Conservation (phyloP, 176 grass and related monocot species). For the Carex cristatella region DNA sequence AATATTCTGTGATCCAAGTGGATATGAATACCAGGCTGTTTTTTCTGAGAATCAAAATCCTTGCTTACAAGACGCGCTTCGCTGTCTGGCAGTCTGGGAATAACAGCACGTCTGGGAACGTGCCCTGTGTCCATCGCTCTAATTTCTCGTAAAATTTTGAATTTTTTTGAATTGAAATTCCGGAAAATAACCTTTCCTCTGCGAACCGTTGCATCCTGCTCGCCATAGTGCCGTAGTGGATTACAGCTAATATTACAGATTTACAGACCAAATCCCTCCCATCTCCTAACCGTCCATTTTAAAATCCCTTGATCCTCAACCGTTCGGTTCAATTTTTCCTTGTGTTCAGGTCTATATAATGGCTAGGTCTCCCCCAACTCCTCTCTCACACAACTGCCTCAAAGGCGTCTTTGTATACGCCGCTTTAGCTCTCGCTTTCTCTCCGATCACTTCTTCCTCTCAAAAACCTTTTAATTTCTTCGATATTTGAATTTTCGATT, state of each 20-base stretch:
- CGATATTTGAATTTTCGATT: background rate
- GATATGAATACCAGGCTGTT: too few relatives aligned
- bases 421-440: constrained; percentile 36
- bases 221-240: background rate
- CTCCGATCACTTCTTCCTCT: background rate
- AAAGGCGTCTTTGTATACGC: constrained; percentile 76
- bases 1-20: too few relatives aligned
- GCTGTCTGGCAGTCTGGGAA: too few relatives aligned
- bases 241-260: background rate
- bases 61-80: too few relatives aligned
- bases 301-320: background rate
- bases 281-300: background rate
- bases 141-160: background rate
- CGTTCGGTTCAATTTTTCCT: background rate
- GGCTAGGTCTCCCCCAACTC: background rate
- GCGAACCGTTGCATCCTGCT: background rate
- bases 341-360: background rate
- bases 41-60: too few relatives aligned
- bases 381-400: background rate
- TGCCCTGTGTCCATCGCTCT: background rate
- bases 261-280: background rate
- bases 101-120: too few relatives aligned
- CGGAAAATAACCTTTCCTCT: background rate
- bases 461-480: background rate
- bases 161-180: constrained; percentile 11